A percentile compares a stretch with the other conserved stretches of the same genome.
Evolutionary conservation across 2,329 filamentous ascomycete genomes (phyloP).

Genomic region (Coniochaeta pulveracea): DNA sequence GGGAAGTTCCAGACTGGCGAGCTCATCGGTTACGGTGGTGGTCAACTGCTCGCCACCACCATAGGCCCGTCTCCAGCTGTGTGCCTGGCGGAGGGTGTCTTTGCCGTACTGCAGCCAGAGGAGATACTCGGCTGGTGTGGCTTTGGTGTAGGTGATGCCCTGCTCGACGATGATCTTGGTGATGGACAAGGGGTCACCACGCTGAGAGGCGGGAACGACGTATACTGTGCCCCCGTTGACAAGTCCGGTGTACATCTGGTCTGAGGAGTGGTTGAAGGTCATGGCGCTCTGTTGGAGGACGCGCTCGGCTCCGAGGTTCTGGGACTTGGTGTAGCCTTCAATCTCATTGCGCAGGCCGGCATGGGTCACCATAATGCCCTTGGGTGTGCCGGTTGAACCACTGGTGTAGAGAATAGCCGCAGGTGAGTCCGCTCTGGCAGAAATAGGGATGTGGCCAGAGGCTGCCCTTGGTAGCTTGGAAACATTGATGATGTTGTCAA

Average conservation of each 20-base stretch:
- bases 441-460: too few species aligned
- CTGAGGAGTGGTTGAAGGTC: constrained; percentile 21
- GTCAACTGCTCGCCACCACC: constrained; percentile 19
- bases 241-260: constrained; percentile 19
- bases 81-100: constrained; percentile 8
- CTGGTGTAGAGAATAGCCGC: constrained; percentile 59
- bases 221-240: constrained; percentile 18
- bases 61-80: constrained; percentile 18
- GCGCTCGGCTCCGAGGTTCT: constrained; percentile 9
- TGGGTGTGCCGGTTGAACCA: constrained; percentile 61
- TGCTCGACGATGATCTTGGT: constrained; percentile 17
- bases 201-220: constrained; percentile 14
- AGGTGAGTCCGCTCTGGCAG: background rate
- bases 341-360: constrained; percentile 8
- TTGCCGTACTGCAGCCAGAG: constrained; percentile 9
- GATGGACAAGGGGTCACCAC: constrained; percentile 21
- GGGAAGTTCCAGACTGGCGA: too few species aligned
- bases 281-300: constrained; percentile 23
- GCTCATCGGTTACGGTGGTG: background rate
- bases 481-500: background rate
- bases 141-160: constrained; percentile 19
- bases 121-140: constrained; percentile 24
- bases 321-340: constrained; percentile 7
- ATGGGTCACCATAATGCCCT: constrained; percentile 42
- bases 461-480: too few species aligned